These are phyloP conservation scores for Phytophthora foliorum DNA, from an alignment of 352 stramenopile genomes.

Conservation along the genomic window DNA sequence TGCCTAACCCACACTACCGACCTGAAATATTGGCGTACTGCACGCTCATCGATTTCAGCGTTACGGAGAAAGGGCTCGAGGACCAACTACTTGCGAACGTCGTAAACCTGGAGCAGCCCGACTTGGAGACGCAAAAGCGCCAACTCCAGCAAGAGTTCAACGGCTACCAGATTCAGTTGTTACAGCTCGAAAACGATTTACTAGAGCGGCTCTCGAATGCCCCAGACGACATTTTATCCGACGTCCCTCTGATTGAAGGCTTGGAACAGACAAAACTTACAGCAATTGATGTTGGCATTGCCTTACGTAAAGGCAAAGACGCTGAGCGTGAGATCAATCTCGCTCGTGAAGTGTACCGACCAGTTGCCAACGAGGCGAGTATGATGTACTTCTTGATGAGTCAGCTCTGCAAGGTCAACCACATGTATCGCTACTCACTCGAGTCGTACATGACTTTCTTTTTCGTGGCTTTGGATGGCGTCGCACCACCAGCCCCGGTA, in stretches of 20 bases:
- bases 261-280: conserved; percentile 93
- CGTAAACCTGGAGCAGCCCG: conserved; percentile 91
- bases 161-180: conserved; percentile 93
- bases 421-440: conserved; percentile 96
- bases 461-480: conserved; percentile 80
- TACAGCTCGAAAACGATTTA: conserved; percentile 91
- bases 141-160: conserved; percentile 92
- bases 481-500: conserved; percentile 37
- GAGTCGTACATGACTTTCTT: conserved; percentile 93
- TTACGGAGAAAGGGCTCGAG: conserved; percentile 92
- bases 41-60: conserved; percentile 95
- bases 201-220: conserved; percentile 93
- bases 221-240: conserved; percentile 92
- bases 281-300: conserved; percentile 86
- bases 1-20: conserved; percentile 94
- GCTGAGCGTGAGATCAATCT: conserved; percentile 93
- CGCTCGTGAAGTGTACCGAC: conserved; percentile 91
- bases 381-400: conserved; percentile 95
- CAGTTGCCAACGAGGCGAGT: conserved; percentile 89
- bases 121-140: conserved; percentile 91
- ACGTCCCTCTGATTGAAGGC: conserved; percentile 93
- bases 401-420: conserved; percentile 90
- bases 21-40: conserved; percentile 94
- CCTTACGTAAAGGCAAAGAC: conserved; percentile 87
- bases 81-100: conserved; percentile 92